Evolutionary conservation across 2,329 filamentous ascomycete genomes (phyloP).

Genomic region (Epichloe hybrida): DNA sequence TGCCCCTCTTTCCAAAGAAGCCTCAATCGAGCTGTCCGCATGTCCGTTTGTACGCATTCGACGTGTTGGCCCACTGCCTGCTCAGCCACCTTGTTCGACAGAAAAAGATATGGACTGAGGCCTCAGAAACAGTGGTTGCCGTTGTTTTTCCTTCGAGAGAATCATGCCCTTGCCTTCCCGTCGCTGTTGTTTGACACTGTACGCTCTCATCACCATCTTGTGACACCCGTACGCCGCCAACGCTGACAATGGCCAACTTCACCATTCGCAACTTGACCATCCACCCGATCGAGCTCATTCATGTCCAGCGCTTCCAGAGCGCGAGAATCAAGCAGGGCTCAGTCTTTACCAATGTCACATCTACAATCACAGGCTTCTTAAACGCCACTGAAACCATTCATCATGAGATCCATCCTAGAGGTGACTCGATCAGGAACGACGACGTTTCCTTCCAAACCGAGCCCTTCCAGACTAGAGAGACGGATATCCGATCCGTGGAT

Average conservation of each 20-base stretch:
- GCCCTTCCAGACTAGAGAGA: conserved; percentile 50
- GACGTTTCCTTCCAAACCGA: conserved; percentile 50
- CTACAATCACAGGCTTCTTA: conserved; percentile 29
- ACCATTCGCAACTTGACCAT: conserved; percentile 73
- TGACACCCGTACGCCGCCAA: neutral
- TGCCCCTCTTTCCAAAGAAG: neutral
- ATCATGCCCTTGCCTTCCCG: neutral
- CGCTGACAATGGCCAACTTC: conserved; percentile 36
- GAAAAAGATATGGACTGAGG: neutral
- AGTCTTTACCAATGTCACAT: conserved; percentile 31
- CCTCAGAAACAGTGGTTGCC: neutral
- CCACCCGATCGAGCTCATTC: conserved; percentile 57
- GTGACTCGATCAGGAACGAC: conserved; percentile 45
- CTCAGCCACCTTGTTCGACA: neutral
- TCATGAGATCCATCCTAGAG: conserved; percentile 29
- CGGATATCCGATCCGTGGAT: conserved; percentile 44
- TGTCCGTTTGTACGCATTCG: neutral
- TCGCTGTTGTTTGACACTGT: neutral
- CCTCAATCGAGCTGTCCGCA: neutral
- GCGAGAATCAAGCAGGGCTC: conserved; percentile 28
- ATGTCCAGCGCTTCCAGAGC: conserved; percentile 57
- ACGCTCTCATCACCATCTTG: neutral
- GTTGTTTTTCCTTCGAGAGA: neutral
- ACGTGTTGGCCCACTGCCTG: neutral
- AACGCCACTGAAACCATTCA: conserved; percentile 24